Evolutionary conservation across 2,329 filamentous ascomycete genomes (phyloP).

Genomic region (Stagonosporopsis vannaccii): DNA sequence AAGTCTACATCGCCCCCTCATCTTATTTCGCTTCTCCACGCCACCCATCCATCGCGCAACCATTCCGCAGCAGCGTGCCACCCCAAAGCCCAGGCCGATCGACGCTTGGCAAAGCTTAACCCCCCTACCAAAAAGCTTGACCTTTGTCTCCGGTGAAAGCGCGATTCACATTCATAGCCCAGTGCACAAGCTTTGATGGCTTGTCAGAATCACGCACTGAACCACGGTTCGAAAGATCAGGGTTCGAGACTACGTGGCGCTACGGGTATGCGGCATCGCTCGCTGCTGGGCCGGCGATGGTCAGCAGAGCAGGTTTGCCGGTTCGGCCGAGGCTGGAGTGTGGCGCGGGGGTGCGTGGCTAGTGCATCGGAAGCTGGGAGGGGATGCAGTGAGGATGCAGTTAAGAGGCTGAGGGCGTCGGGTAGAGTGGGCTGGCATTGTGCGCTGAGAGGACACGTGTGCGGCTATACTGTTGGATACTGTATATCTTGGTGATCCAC

Average conservation of each 20-base stretch:
- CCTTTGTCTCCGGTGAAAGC: neutral
- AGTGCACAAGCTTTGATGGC: neutral
- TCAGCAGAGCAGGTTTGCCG: neutral
- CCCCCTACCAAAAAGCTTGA: constrained; percentile 1
- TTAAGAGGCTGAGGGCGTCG: no score
- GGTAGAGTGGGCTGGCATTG: neutral
- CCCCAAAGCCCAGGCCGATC: neutral
- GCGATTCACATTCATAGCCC: no score
- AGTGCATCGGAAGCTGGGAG: neutral
- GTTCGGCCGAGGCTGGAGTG: neutral
- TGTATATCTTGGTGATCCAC: neutral
- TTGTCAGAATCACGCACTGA: neutral
- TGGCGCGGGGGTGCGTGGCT: neutral
- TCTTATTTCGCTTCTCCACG: neutral
- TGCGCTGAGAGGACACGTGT: neutral
- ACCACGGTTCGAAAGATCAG: neutral
- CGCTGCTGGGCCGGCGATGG: neutral
- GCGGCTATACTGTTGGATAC: neutral
- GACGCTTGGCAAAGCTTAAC: constrained; percentile 13
- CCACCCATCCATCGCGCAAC: no score
- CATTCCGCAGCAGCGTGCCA: no score
- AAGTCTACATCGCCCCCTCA: no score
- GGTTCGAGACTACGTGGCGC: neutral
- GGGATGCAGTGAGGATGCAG: neutral
- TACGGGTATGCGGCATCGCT: neutral